phyloP scores from a whole-genome alignment of 345 rosid genomes.

The Trapa incisa region DNA sequence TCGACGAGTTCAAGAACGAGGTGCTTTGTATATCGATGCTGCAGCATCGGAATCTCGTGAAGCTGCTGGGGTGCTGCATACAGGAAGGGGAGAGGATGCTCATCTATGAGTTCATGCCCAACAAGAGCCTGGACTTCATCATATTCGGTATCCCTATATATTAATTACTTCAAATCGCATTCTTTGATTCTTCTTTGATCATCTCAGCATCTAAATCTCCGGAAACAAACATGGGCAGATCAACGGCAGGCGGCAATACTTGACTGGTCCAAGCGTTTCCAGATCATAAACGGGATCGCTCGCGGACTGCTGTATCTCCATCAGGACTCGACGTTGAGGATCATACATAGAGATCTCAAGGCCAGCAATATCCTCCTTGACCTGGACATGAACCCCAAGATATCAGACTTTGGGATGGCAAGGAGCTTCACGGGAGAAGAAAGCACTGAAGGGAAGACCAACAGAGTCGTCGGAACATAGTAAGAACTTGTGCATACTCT shows the following conservation, averaged over 20 bases:
- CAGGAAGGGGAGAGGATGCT: conserved; percentile 21
- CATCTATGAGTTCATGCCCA: conserved; percentile 24
- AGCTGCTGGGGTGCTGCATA: conserved; percentile 25
- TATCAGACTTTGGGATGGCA: conserved; percentile 26
- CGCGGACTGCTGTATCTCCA: conserved; percentile 27
- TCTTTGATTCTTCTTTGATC: background rate
- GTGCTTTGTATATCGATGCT: conserved; percentile 22
- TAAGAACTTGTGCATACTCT: conserved; percentile 5
- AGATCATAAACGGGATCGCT: conserved; percentile 22
- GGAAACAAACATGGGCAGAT: conserved; percentile 10
- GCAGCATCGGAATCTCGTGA: conserved; percentile 37
- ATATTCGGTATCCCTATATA: conserved; percentile 16
- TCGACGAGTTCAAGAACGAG: conserved; percentile 30
- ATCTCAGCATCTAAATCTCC: background rate
- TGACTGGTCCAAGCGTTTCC: conserved; percentile 21
- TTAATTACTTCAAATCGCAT: no score
- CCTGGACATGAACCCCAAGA: conserved; percentile 17
- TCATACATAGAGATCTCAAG: conserved; percentile 30
- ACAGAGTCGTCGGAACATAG: conserved; percentile 25
- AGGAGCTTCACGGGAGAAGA: conserved; percentile 24
- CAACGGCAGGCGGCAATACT: conserved; percentile 7
- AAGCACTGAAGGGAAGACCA: conserved; percentile 17
- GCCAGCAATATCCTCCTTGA: conserved; percentile 20
- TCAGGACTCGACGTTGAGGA: conserved; percentile 25
- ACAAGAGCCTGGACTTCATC: conserved; percentile 23